Conservation (phyloP, 768 basidiomycete species). For the Phanerochaete sordida region DNA sequence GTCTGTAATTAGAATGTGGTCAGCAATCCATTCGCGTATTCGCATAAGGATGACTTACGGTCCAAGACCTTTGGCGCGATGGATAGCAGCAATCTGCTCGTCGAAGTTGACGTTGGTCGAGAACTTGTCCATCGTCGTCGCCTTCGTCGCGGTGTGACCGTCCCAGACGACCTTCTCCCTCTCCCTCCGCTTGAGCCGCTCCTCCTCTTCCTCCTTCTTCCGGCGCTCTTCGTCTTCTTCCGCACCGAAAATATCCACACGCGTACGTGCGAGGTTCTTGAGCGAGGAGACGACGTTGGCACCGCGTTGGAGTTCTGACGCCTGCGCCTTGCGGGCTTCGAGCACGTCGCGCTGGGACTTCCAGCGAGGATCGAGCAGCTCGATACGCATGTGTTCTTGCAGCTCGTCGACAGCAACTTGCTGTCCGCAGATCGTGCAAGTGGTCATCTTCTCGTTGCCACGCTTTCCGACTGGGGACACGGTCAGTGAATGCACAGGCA, state of each 20-base stretch:
- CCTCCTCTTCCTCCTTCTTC: constrained; percentile 83
- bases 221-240: constrained; percentile 90
- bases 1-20: constrained; percentile 35
- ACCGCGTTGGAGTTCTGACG: constrained; percentile 82
- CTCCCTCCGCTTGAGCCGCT: constrained; percentile 76
- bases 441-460: constrained; percentile 70
- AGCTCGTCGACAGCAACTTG: constrained; percentile 94
- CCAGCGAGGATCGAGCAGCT: constrained; percentile 96
- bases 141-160: constrained; percentile 94
- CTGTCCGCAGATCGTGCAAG: constrained; percentile 93
- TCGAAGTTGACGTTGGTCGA: constrained; percentile 93
- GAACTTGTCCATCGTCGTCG: constrained; percentile 88
- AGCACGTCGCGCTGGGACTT: constrained; percentile 90
- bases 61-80: constrained; percentile 87
- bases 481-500: constrained; percentile 10
- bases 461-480: constrained; percentile 62
- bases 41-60: constrained; percentile 45
- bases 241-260: constrained; percentile 96
- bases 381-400: constrained; percentile 97
- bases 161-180: constrained; percentile 98
- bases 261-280: constrained; percentile 88
- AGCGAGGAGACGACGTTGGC: constrained; percentile 94
- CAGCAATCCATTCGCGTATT: constrained; percentile 9
- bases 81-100: constrained; percentile 97
- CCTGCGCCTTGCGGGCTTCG: constrained; percentile 87